Evolutionary conservation across 179 eudicot species (phyloP), one percentile per base, ranked within the genome.

Genomic region (Silene vulgaris): DNA sequence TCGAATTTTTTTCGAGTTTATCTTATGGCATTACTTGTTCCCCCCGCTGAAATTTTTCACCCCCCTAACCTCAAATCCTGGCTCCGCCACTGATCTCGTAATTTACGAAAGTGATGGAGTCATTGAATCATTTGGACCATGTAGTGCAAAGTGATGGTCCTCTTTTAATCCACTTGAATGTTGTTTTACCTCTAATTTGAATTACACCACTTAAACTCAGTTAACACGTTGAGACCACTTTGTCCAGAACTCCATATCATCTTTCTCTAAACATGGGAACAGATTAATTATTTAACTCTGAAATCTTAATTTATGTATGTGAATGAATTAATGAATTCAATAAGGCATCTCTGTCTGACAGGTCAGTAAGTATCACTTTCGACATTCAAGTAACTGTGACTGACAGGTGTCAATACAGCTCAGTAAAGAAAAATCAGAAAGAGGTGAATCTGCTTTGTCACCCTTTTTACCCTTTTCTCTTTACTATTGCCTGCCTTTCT

Each of bases 351-450:
- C 21, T 60, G n/a, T 61, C 80, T 81, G 80, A 74, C 83, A 81
- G 72, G 79, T 68, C 77, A 80, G 77, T 73, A 37, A 74, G 69
- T 50, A 77, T 77, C 78, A 67, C 72, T 81, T 69, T 77, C 78
- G 43, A 23, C 28, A 61, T 28, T 77, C 23, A 60, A 19, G 72
- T 13, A 4, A 60, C 75, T 54, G 54, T 29, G 3, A 60, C 75
- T 70, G 70, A 45, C 26, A 60, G 32, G 32, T 57, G 79, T 72
- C 73, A 72, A 57, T 72, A 16, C 48, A 69, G n/a, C 20, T 28
- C 23, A 54, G 7, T 8, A 61, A 23, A 61, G 60, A 75, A 12
- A 29, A 28, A 57, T 9, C 45, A 17, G 69, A 50, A 57, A 57
- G 66, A 52, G 76, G 66, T 72, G 48, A 52, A 72, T 72, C 72